Evolutionary conservation across 768 basidiomycete species (phyloP).

Genomic region (Cyclocybe aegerita): DNA sequence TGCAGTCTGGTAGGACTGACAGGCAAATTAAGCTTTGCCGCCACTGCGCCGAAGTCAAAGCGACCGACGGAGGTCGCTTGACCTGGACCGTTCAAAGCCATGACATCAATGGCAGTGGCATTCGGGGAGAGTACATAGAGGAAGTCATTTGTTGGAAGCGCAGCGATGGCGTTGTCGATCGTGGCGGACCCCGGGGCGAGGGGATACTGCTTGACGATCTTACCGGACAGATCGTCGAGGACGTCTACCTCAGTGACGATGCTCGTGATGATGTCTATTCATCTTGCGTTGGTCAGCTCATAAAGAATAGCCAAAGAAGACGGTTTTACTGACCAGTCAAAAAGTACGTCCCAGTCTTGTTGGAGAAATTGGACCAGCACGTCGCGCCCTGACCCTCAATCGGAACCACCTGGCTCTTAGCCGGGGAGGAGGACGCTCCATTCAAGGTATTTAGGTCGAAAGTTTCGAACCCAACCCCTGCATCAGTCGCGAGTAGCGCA

Average conservation of each 20-base stretch:
- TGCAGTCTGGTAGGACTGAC: no score
- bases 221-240: conserved; percentile 40
- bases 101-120: conserved; percentile 24
- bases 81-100: conserved; percentile 25
- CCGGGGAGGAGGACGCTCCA: conserved; percentile 13
- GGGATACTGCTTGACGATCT: conserved; percentile 47
- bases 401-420: conserved; percentile 28
- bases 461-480: conserved; percentile 38
- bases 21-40: neutral
- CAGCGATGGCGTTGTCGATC: conserved; percentile 40
- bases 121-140: conserved; percentile 27
- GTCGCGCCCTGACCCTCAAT: conserved; percentile 40
- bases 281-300: no score
- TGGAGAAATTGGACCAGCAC: conserved; percentile 43
- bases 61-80: conserved; percentile 23
- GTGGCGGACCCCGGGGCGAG: conserved; percentile 34
- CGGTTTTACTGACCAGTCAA: conserved; percentile 24
- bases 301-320: no score
- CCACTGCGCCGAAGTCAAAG: conserved; percentile 22
- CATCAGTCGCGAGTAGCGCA: conserved; percentile 39
- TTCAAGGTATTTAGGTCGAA: conserved; percentile 27
- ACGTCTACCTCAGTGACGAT: conserved; percentile 46
- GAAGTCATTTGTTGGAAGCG: conserved; percentile 35
- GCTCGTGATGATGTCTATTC: conserved; percentile 32
- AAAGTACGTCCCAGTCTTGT: conserved; percentile 43